Base-by-base conservation (phyloP, 495 filamentous ascomycete species). In the Wilcoxina mikolae region DNA sequence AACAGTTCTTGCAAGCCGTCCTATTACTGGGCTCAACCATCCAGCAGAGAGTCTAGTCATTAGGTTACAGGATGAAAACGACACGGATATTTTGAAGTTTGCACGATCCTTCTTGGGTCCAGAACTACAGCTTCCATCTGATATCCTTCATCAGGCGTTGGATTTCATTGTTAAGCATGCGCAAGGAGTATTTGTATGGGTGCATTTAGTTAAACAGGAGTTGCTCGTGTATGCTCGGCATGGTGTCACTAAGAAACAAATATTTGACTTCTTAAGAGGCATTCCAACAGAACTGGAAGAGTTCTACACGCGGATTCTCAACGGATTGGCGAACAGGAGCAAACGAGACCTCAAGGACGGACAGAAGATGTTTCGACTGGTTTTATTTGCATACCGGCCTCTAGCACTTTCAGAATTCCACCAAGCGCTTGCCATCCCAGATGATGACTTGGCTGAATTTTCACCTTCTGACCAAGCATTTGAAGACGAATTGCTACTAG, bases 271-370 rank as follows among this genome's bases (percentile, higher is more conserved):
- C 20, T 27, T 51, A 18, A 7, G 38, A 25, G 38, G 48, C 15
- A 24, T 51, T 51, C 48, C 28, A 4, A 51, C n/a, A 4, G 48
- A 51, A 35, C 26, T 51, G 5, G 48, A 51, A 51, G 31, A 23
- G 3, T 17, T 51, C 11, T 51, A 51, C 28, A 9, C 17, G 11
- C 3, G 15, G 3, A 51, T 51, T 4, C 31, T 51, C 29, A 12
- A 38, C 3, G 20, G 23, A 35, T 20, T 51, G 11, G 25, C 7
- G 24, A 38, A 38, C 10, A 7, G 17, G 4, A 10, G 3, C 25
- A 4, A 17, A 4, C 4, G 38, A 3, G 48, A 51, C 25, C 18
- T 33, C 28, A 33, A 10, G 9, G 25, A 33, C 24, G 25, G 27
- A 38, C 4, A 23, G 10, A 31, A 18, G 4, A 51, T 51, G 29